Evolutionary conservation across 371 early-diverging fungal species (phyloP).

Genomic region (Rhizopus arrhizus): DNA sequence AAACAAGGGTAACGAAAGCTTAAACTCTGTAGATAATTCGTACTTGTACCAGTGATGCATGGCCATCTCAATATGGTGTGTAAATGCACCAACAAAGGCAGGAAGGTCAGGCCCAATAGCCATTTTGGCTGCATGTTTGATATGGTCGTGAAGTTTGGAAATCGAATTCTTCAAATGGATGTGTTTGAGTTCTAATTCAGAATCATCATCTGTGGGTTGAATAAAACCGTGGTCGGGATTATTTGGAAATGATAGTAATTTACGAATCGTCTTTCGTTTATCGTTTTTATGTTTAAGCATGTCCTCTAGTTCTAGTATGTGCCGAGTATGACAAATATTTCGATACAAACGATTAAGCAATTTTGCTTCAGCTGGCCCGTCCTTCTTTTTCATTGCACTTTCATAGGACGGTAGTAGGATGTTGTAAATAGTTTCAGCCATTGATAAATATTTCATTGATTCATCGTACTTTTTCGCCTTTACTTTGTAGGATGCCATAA

Average conservation of each 20-base stretch:
- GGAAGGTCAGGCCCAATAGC: slow-evolving; percentile 12
- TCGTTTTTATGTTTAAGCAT: background rate
- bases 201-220: slow-evolving; percentile 15
- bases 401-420: slow-evolving; percentile 23
- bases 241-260: background rate
- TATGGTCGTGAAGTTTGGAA: slow-evolving; percentile 6
- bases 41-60: slow-evolving; percentile 42
- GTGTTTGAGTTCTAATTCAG: slow-evolving; percentile 21
- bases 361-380: background rate
- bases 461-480: slow-evolving; percentile 18
- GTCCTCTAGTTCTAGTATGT: background rate
- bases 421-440: slow-evolving; percentile 35
- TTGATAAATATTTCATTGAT: slow-evolving; percentile 16
- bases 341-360: slow-evolving; percentile 14
- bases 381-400: slow-evolving; percentile 4
- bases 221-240: background rate
- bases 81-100: slow-evolving; percentile 28
- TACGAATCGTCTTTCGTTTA: background rate
- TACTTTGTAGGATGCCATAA: slow-evolving; percentile 30
- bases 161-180: slow-evolving; percentile 16
- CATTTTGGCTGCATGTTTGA: slow-evolving; percentile 13
- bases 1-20: slow-evolving; percentile 35
- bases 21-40: slow-evolving; percentile 23
- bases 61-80: slow-evolving; percentile 41
- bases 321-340: slow-evolving; percentile 3